Evolutionary conservation across 2,329 filamentous ascomycete genomes (phyloP).

Genomic region (Raffaelea arxii): DNA sequence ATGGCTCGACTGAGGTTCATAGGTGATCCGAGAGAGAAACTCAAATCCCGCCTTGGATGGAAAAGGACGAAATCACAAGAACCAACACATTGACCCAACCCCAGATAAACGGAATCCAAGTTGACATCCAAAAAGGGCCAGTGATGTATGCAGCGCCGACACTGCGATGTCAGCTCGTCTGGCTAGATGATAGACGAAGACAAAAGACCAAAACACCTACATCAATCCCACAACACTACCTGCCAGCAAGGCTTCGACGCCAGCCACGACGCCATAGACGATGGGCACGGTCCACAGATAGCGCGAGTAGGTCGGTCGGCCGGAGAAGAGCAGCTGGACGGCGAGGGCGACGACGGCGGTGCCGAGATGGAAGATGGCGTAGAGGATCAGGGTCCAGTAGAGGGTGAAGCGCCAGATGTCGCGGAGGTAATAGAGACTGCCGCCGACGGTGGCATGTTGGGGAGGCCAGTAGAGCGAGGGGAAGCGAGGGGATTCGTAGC

Average conservation of each 20-base stretch:
- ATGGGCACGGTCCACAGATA: conserved; percentile 64
- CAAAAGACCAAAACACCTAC: conserved; percentile 37
- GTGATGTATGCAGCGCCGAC: conserved; percentile 71
- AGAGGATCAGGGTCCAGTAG: conserved; percentile 76
- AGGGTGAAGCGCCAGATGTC: conserved; percentile 86
- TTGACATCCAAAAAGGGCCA: conserved; percentile 84
- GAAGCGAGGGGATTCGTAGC: conserved; percentile 63
- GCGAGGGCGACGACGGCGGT: conserved; percentile 62
- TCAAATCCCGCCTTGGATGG: conserved; percentile 82
- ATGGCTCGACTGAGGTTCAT: background rate
- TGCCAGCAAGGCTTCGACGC: conserved; percentile 65
- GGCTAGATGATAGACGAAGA: background rate
- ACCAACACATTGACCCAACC: conserved; percentile 74
- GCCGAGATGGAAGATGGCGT: conserved; percentile 62
- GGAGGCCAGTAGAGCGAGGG: conserved; percentile 75
- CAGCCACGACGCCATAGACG: conserved; percentile 61
- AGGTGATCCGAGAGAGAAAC: background rate
- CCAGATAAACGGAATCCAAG: conserved; percentile 89
- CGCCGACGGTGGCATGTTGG: conserved; percentile 31
- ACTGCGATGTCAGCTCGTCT: conserved; percentile 29
- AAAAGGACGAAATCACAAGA: conserved; percentile 78
- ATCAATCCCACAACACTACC: conserved; percentile 74
- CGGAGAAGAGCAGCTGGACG: conserved; percentile 52
- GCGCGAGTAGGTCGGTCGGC: conserved; percentile 39
- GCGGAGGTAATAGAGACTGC: conserved; percentile 59